Evolutionary conservation across 2,329 filamentous ascomycete genomes (phyloP), one percentile per base, ranked within the genome.

Genomic region (Neofusicoccum cordaticola): DNA sequence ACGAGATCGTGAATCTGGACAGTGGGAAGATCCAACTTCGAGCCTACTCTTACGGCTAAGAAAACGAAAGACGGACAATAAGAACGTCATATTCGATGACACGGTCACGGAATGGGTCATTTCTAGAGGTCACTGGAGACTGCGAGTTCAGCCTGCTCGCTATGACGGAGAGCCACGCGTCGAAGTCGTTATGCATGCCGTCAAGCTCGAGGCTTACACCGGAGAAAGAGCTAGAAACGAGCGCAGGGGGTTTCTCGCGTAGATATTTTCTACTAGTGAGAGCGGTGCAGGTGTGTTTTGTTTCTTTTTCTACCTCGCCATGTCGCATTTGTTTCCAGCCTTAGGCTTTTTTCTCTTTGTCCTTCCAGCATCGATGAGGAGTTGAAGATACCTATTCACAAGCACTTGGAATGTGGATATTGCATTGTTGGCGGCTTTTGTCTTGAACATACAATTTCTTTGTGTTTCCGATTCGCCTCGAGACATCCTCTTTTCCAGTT

Each of bases 151-250:
- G 71, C 76, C 78, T 6, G 74, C 74, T 11, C 68, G 71, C 34
- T 71, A 73, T 41, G 67, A 69, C 4, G 80, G 77, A 57, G 82
- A 83, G 56, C 86, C 83, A 71, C 72, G 81, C 2, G 82, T 89
- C 64, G 90, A 94, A 77, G 89, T 91, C 65, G 83, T 92, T 22
- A 82, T 96, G 57, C 83, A 90, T 15, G 90, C 88, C 0, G 90
- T 93, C 39, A 92, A 91, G 75, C 73, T 96, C 31, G 90, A 96
- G 69, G 90, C 88, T 0, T 85, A 88, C 69, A 89, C 84, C 62
- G 84, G 82, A 7, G 87, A 94, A 76, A 81, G 82, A 67, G 83
- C 83, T 11, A 84, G 91, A 67, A 96, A 96, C 78, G 78, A 78
- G 57, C 76, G 81, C 58, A 84, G 90, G 67, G 79, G 77, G 0